Conservation (phyloP, 1,139 yeast genomes). For the Candida neerlandica region DNA sequence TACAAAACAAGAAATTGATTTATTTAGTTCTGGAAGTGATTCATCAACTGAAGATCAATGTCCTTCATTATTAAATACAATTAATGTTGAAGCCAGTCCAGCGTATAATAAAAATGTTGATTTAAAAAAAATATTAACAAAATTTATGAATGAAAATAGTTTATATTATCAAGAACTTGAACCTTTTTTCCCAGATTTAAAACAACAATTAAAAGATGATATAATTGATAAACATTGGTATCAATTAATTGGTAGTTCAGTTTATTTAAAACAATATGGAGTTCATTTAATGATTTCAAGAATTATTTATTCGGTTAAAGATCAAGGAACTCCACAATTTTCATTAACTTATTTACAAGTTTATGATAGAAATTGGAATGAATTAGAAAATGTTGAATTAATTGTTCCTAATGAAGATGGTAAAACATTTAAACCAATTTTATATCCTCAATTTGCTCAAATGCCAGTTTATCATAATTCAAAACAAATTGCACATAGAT, state of each 20-base stretch:
- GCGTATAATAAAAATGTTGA: slow-evolving; percentile 12
- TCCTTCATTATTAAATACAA: background rate
- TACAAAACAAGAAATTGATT: background rate
- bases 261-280: slow-evolving; percentile 44
- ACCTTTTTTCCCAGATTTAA: slow-evolving; percentile 29
- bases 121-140: slow-evolving; percentile 15
- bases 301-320: slow-evolving; percentile 32
- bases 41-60: background rate
- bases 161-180: slow-evolving; percentile 28
- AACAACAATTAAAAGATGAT: slow-evolving; percentile 27
- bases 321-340: slow-evolving; percentile 28
- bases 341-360: slow-evolving; percentile 41
- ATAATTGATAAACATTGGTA: slow-evolving; percentile 38
- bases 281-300: slow-evolving; percentile 43
- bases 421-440: slow-evolving; percentile 16
- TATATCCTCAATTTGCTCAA: slow-evolving; percentile 29
- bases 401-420: slow-evolving; percentile 28
- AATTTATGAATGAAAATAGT: slow-evolving; percentile 17
- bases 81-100: background rate
- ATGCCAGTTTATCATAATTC: slow-evolving; percentile 34
- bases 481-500: slow-evolving; percentile 22
- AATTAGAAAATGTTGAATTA: slow-evolving; percentile 31
- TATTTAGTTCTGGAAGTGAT: background rate
- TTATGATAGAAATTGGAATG: slow-evolving; percentile 43
- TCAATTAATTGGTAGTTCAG: slow-evolving; percentile 42